phyloP scores from a whole-genome alignment of 768 basidiomycete genomes.

The Xanthoconium purpureum region DNA sequence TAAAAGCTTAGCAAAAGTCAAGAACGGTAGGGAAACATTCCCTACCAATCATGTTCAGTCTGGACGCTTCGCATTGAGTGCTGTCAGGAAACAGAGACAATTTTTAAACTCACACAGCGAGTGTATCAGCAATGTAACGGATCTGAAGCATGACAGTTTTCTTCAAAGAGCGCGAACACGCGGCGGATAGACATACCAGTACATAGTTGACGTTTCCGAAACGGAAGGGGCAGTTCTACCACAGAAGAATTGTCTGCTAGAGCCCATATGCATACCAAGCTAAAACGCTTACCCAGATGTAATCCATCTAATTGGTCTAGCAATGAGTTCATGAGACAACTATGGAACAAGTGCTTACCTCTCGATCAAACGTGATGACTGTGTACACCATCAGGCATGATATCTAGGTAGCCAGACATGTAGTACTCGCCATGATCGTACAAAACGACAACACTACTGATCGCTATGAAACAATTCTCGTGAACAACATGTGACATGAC shows the following conservation, averaged over 20 bases:
- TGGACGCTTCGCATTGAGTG: neutral
- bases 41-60: slow-evolving; percentile 15
- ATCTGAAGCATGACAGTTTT: slow-evolving; percentile 7
- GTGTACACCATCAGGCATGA: neutral
- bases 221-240: slow-evolving; percentile 1
- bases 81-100: neutral
- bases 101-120: slow-evolving; percentile 16
- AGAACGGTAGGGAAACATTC: neutral
- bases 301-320: slow-evolving; percentile 6
- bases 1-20: neutral
- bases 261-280: neutral
- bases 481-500: neutral
- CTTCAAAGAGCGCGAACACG: neutral
- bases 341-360: slow-evolving; percentile 4
- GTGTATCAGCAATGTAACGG: slow-evolving; percentile 21
- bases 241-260: neutral
- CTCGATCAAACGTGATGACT: slow-evolving; percentile 17
- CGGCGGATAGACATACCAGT: slow-evolving; percentile 11
- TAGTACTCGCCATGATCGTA: slow-evolving; percentile 21
- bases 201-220: slow-evolving; percentile 22
- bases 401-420: neutral
- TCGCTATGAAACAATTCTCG: slow-evolving; percentile 1
- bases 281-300: slow-evolving; percentile 17
- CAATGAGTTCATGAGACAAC: neutral
- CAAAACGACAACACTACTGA: slow-evolving; percentile 7